A percentile compares a stretch with the other conserved stretches of the same genome.
Conservation (phyloP, 73 alveolate species). For the Paramecium tetraurelia region DNA sequence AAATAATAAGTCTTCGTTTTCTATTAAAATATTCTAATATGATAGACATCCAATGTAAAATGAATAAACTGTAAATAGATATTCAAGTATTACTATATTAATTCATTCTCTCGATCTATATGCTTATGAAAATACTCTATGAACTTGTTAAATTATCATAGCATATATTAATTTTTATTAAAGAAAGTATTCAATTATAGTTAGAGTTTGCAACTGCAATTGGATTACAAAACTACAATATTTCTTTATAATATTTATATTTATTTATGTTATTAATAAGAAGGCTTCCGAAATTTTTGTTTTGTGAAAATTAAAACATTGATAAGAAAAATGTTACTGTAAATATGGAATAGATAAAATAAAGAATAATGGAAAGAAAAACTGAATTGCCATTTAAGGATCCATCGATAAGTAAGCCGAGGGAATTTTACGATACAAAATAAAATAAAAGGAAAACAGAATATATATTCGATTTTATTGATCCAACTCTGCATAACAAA, state of each 20-base stretch:
- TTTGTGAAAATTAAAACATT: neutral
- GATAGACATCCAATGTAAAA: neutral
- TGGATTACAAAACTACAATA: no score
- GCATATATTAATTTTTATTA: no score
- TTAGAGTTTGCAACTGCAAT: no score
- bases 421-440: constrained; percentile 60
- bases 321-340: neutral
- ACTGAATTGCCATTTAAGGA: constrained; percentile 48
- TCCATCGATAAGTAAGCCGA: neutral
- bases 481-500: constrained; percentile 8
- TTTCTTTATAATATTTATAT: no score
- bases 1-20: no score
- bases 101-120: no score
- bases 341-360: neutral
- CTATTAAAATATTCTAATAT: no score
- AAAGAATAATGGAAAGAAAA: constrained; percentile 28
- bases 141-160: no score
- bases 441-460: constrained; percentile 46
- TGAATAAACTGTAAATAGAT: no score
- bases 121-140: no score
- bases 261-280: neutral
- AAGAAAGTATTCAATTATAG: no score
- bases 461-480: constrained; percentile 52
- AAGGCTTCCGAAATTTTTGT: neutral
- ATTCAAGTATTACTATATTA: no score